Evolutionary conservation across 176 grass and related monocot genomes (phyloP), one percentile per base, ranked within the genome.

Genomic region (Luzula sylvatica): DNA sequence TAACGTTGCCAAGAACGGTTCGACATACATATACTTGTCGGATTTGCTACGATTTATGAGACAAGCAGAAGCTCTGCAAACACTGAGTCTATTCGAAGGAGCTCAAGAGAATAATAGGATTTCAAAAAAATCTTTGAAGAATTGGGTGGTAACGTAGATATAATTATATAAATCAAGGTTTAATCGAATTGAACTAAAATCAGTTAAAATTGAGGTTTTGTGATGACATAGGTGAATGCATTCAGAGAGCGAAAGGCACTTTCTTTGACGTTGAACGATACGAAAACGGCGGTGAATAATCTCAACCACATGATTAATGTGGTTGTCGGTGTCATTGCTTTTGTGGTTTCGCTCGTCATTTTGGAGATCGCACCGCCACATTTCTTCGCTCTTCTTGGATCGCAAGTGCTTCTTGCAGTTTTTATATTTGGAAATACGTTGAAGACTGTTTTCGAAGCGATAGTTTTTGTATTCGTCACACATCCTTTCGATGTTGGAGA

Each of bases 131-230:
- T 54, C 84, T 49, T 80, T 96, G 32, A 96, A 89, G 69, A 78
- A 66, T 22, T 96, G 90, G 90, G 90, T 96, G 90, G 90, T 96
- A 96, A 82, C 56, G 66, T 76, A 45, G 15, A 26, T 35, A 30
- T 4, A 35, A 8, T 12, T 29, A 23, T 21, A 47, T 8, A 58
- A 8, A n/a, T n/a, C n/a, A n/a, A n/a, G n/a, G 53, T 20, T 43
- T 16, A 7, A 56, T 7, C 29, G 5, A 32, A 32, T 32, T 32
- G 29, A 3, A 8, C 29, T 32, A 4, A 32, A 8, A 4, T 32
- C 5, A 32, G 29, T 32, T 32, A 32, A 32, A 32, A 32, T 32
- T 8, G 8, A 32, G 29, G 29, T 32, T 32, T 61, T 11, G 18
- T 65, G 62, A 3, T 69, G 54, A 26, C 58, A 23, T 66, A 87